Evolutionary conservation across 768 basidiomycete genomes (phyloP).

Genomic region (Tremella mesenterica): DNA sequence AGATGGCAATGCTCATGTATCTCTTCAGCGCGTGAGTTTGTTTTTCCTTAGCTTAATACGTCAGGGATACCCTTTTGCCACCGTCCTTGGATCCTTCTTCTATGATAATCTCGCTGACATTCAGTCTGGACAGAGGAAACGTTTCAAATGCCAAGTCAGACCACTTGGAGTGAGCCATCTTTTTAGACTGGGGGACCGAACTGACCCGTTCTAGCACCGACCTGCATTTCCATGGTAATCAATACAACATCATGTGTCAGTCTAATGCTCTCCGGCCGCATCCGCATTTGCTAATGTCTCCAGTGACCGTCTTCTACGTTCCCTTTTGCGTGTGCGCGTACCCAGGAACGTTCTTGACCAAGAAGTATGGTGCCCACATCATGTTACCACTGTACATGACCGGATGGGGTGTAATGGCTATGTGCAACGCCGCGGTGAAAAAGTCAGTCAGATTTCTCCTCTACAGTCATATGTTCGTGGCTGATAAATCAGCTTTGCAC

Average conservation of each 20-base stretch:
- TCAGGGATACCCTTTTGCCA: too few relatives aligned
- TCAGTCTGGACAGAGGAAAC: constrained; percentile 15
- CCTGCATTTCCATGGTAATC: constrained; percentile 13
- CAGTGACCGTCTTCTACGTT: constrained; percentile 16
- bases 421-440: constrained; percentile 12
- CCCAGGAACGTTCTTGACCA: constrained; percentile 11
- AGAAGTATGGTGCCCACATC: constrained; percentile 9
- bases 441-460: constrained; percentile 7
- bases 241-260: constrained; percentile 15
- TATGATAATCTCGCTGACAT: too few relatives aligned
- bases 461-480: not conserved
- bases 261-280: too few relatives aligned
- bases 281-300: too few relatives aligned
- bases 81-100: too few relatives aligned
- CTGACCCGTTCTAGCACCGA: too few relatives aligned
- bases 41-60: too few relatives aligned
- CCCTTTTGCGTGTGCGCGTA: constrained; percentile 11
- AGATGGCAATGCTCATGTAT: constrained; percentile 15
- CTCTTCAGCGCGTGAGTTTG: constrained; percentile 8
- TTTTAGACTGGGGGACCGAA: too few relatives aligned
- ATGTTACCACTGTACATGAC: constrained; percentile 21
- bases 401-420: constrained; percentile 14
- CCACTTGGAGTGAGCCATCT: too few relatives aligned
- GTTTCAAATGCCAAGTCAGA: constrained; percentile 16
- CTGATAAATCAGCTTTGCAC: not conserved